These are phyloP conservation scores for Dioscorea dumetorum DNA, from an alignment of 106 monocot species.

Conservation along the genomic window DNA sequence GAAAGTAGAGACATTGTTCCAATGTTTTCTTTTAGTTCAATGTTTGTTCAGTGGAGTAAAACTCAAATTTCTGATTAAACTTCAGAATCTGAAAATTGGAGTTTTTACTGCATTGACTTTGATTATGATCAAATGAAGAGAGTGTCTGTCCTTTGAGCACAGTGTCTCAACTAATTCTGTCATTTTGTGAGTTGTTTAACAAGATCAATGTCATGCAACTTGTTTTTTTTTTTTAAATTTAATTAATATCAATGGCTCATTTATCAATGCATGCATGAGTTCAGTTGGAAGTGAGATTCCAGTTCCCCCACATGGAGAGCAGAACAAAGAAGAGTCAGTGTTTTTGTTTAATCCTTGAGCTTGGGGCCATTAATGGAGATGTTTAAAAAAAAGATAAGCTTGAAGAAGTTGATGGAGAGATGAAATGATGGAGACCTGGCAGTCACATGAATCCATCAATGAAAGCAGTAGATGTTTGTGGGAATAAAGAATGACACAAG, in stretches of 20 bases:
- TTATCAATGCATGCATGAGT: background rate
- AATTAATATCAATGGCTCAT: background rate
- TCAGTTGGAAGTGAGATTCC: background rate
- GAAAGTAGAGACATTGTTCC: constrained; percentile 24
- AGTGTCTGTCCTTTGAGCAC: background rate
- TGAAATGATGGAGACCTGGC: background rate
- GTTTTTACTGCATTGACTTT: background rate
- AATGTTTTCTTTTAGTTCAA: constrained; percentile 1
- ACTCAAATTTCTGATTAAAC: background rate
- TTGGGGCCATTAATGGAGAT: background rate
- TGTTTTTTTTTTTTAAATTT: background rate
- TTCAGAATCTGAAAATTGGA: background rate
- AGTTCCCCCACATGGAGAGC: background rate
- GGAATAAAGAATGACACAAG: too few species aligned
- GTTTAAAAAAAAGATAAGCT: too few species aligned
- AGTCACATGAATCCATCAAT: background rate
- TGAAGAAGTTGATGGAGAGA: background rate
- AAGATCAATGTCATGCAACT: background rate
- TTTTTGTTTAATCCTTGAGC: background rate
- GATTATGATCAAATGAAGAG: background rate
- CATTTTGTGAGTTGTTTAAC: background rate
- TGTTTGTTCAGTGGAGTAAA: constrained; percentile 6
- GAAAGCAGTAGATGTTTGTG: too few species aligned
- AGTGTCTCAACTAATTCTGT: background rate
- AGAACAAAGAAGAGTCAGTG: too few species aligned